phyloP scores from a whole-genome alignment of 805 yeast genomes.

The Wickerhamomyces mucosus region DNA sequence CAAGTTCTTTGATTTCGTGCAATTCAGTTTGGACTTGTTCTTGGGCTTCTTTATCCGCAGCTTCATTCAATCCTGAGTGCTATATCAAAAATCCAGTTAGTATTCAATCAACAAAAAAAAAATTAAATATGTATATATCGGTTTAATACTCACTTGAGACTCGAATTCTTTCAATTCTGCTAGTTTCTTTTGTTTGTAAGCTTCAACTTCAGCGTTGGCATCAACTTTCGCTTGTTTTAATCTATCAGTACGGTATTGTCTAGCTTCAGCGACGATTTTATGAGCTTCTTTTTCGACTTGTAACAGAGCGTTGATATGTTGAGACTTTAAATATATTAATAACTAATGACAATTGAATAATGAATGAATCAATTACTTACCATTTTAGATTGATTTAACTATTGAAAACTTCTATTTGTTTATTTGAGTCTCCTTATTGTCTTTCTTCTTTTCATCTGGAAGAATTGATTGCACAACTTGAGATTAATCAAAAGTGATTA shows the following conservation, averaged over 20 bases:
- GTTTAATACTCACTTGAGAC: constrained; percentile 24
- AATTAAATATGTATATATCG: not conserved
- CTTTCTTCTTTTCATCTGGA: too few species aligned
- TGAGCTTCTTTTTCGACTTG: constrained; percentile 97
- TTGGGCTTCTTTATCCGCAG: constrained; percentile 75
- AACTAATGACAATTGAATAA: too few species aligned
- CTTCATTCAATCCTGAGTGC: constrained; percentile 66
- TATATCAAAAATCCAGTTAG: constrained; percentile 5
- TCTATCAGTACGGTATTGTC: constrained; percentile 79
- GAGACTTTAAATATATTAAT: not conserved
- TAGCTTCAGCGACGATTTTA: constrained; percentile 85
- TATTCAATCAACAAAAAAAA: constrained; percentile 13
- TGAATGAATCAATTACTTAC: too few species aligned
- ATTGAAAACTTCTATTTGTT: too few species aligned
- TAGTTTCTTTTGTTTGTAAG: constrained; percentile 79
- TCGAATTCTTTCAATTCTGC: constrained; percentile 68
- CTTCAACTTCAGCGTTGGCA: constrained; percentile 82
- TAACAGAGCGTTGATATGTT: constrained; percentile 8
- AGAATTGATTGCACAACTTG: too few species aligned
- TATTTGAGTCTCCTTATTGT: too few species aligned
- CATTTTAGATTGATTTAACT: too few species aligned
- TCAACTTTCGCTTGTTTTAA: constrained; percentile 92
- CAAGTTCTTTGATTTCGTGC: constrained; percentile 54
- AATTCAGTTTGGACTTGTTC: constrained; percentile 62
- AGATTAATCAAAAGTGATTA: too few species aligned